A percentile compares a stretch with the other conserved stretches of the same genome.
Evolutionary conservation across 306 rosid species (phyloP).

Genomic region (Cicer chorassanicum): DNA sequence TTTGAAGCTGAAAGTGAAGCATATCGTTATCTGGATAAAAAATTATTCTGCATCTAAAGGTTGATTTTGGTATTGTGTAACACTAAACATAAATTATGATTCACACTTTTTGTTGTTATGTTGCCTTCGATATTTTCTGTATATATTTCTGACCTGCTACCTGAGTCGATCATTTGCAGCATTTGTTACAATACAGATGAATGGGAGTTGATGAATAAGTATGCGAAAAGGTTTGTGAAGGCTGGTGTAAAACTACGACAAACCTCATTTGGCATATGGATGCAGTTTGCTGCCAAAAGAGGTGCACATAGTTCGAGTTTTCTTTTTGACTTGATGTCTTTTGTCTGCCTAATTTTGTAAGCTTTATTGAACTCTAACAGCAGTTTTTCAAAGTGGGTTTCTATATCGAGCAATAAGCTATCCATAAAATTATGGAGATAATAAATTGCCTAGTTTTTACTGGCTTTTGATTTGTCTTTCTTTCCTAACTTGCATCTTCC

Average conservation of each 20-base stretch:
- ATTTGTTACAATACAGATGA: conserved; percentile 72
- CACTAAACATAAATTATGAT: conserved; percentile 5
- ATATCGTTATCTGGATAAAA: background rate
- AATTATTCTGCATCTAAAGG: background rate
- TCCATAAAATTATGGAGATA: conserved; percentile 30
- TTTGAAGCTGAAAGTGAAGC: conserved; percentile 26
- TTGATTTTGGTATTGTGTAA: conserved; percentile 30
- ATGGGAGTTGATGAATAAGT: conserved; percentile 78
- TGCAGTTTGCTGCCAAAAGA: conserved; percentile 79
- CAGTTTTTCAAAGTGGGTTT: conserved; percentile 29
- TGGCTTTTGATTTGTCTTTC: conserved; percentile 25
- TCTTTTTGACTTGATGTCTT: conserved; percentile 27
- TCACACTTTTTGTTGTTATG: conserved; percentile 26
- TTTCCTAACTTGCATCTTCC: conserved; percentile 10
- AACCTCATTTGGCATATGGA: conserved; percentile 73
- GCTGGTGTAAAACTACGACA: conserved; percentile 81
- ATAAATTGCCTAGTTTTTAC: conserved; percentile 18
- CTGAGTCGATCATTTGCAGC: conserved; percentile 63
- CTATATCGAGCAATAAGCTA: conserved; percentile 25
- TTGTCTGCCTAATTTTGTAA: conserved; percentile 10
- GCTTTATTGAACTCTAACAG: conserved; percentile 28
- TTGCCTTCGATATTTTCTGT: conserved; percentile 22
- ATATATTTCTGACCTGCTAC: conserved; percentile 39
- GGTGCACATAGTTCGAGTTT: conserved; percentile 48
- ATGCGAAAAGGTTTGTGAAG: conserved; percentile 67